These are phyloP conservation scores for Arabidopsis hybrid DNA, from an alignment of 441 rosid genomes.

Conservation along the genomic window DNA sequence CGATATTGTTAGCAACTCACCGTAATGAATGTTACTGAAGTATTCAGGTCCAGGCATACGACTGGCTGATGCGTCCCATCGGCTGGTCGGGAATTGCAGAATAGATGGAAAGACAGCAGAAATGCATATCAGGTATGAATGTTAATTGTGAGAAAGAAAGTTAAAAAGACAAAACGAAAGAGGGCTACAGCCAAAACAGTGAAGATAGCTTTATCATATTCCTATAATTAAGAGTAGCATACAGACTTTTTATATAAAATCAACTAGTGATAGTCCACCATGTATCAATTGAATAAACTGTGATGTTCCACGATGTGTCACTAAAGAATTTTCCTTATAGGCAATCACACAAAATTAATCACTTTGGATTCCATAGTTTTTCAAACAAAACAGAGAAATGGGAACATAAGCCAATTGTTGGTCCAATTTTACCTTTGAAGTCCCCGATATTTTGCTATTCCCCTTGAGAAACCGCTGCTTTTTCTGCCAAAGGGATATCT, in stretches of 20 bases:
- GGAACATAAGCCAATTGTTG: neutral
- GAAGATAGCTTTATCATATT: constrained; percentile 19
- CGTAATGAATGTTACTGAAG: constrained; percentile 70
- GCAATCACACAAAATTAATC: constrained; percentile 6
- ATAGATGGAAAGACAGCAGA: constrained; percentile 33
- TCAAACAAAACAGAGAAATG: neutral
- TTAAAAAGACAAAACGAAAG: neutral
- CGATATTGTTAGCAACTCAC: constrained; percentile 48
- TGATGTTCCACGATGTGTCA: neutral
- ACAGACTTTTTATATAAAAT: neutral
- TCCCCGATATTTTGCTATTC: constrained; percentile 75
- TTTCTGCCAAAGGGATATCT: constrained; percentile 63
- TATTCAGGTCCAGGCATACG: constrained; percentile 84
- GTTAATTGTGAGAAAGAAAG: constrained; percentile 4
- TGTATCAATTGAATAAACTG: constrained; percentile 21
- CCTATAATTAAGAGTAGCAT: constrained; percentile 13
- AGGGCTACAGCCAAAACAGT: constrained; percentile 14
- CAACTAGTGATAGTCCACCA: constrained; percentile 4
- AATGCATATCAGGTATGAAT: constrained; percentile 28
- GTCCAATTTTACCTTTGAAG: constrained; percentile 62
- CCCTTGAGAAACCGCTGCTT: constrained; percentile 83
- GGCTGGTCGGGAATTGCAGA: constrained; percentile 51
- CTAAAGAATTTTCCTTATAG: constrained; percentile 5
- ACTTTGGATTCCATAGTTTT: neutral
- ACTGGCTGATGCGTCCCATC: constrained; percentile 85